These are phyloP conservation scores for Flaveria bidentis DNA, from an alignment of 129 eudicot genomes.

Conservation along the genomic window DNA sequence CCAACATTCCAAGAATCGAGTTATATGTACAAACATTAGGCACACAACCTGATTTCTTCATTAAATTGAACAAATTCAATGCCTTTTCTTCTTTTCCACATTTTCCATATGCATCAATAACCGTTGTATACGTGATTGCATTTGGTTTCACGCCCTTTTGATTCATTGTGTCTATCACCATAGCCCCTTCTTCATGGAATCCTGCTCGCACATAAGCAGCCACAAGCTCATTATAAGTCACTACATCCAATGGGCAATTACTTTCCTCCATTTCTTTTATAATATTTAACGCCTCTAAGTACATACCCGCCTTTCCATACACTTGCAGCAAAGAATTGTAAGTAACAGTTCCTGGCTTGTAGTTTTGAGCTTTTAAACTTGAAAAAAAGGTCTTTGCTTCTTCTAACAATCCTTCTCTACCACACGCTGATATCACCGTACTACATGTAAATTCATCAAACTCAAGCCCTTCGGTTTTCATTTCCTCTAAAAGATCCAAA, in stretches of 20 bases:
- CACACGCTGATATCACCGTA: slow-evolving; percentile 95
- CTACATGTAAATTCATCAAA: slow-evolving; percentile 96
- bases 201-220: slow-evolving; percentile 93
- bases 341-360: slow-evolving; percentile 76
- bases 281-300: slow-evolving; percentile 76
- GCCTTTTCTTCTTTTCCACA: slow-evolving; percentile 86
- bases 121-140: slow-evolving; percentile 83
- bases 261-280: slow-evolving; percentile 86
- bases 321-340: slow-evolving; percentile 88
- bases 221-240: slow-evolving; percentile 94
- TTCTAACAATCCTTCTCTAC: slow-evolving; percentile 85
- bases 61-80: slow-evolving; percentile 55
- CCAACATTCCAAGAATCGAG: slow-evolving; percentile 82
- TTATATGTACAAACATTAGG: slow-evolving; percentile 91
- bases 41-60: slow-evolving; percentile 86
- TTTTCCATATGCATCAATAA: slow-evolving; percentile 88
- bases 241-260: slow-evolving; percentile 68
- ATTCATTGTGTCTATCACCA: slow-evolving; percentile 68
- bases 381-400: slow-evolving; percentile 82
- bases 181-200: slow-evolving; percentile 83
- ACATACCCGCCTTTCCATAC: slow-evolving; percentile 85
- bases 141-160: slow-evolving; percentile 76
- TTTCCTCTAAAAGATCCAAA: slow-evolving; percentile 59
- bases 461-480: slow-evolving; percentile 62
- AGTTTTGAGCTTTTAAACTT: slow-evolving; percentile 57